Conservation (phyloP, 2,329 filamentous ascomycete genomes). For the Parafenestella ontariensis region DNA sequence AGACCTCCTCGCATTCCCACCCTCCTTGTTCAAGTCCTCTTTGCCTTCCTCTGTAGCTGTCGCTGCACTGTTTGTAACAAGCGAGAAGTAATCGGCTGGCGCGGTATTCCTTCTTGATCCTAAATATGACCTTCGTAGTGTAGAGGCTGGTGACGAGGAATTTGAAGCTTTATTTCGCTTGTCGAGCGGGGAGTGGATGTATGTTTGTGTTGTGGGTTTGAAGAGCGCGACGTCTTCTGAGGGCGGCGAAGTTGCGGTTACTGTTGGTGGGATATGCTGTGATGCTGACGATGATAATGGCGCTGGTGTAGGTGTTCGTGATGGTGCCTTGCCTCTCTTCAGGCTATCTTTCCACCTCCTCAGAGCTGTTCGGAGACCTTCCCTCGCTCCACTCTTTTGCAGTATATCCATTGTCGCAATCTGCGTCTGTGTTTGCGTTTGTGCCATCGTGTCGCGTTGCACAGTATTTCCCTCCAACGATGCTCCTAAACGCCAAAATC, state of each 20-base stretch:
- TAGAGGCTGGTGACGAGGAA: background rate
- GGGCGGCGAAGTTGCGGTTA: background rate
- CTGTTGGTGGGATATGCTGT: background rate
- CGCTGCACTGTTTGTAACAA: background rate
- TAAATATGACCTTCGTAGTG: background rate
- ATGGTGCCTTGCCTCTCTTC: background rate
- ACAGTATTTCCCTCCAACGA: background rate
- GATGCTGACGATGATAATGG: background rate
- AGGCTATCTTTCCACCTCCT: background rate
- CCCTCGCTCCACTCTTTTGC: background rate
- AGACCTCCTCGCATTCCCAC: background rate
- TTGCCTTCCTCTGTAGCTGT: background rate
- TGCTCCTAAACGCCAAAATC: background rate
- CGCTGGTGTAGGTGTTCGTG: background rate
- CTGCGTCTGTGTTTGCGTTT: background rate
- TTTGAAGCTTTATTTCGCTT: conserved; percentile 1
- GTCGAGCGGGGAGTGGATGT: conserved; percentile 1
- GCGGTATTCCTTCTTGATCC: background rate
- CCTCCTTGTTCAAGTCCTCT: background rate
- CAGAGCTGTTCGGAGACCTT: background rate
- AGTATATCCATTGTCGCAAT: background rate
- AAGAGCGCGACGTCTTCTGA: background rate
- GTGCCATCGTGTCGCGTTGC: background rate
- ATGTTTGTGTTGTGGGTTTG: conserved; percentile 2
- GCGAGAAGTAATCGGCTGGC: background rate